Evolutionary conservation across 139 green algal species (phyloP).

Genomic region (Eudorina sp.): DNA sequence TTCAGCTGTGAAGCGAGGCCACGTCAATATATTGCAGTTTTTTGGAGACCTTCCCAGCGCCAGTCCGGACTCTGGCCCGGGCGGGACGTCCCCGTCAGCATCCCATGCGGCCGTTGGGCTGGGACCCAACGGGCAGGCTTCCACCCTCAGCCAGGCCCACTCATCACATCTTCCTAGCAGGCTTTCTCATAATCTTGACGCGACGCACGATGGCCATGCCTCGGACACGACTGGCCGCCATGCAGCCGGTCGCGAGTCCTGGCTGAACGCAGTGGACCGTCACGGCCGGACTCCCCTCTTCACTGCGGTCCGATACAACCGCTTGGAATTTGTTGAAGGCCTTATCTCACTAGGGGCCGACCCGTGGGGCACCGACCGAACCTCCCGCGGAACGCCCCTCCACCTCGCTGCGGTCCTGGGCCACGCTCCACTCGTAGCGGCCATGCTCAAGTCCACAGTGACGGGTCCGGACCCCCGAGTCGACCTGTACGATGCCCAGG

Average conservation of each 20-base stretch:
- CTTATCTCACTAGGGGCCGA: conserved; percentile 27
- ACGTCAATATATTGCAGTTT: background rate
- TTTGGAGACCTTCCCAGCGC: background rate
- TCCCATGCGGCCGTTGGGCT: background rate
- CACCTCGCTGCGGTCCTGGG: conserved; percentile 34
- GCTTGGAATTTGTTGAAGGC: conserved; percentile 19
- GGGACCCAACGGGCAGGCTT: too few species aligned
- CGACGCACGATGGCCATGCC: background rate
- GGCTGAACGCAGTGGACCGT: conserved; percentile 11
- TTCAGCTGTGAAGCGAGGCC: conserved; percentile 11
- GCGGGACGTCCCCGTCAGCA: background rate
- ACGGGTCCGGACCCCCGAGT: background rate
- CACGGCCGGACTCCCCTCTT: conserved; percentile 18
- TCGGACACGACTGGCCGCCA: background rate
- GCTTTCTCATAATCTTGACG: background rate
- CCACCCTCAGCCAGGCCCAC: background rate
- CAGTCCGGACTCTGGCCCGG: background rate
- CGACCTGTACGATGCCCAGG: background rate
- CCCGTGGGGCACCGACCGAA: background rate
- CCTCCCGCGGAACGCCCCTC: background rate
- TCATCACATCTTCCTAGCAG: background rate
- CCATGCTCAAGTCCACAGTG: background rate
- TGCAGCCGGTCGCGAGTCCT: background rate
- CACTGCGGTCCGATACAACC: conserved; percentile 9
- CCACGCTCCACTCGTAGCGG: conserved; percentile 10